Percentiles rank a stretch among this genome's conserved stretches.
phyloP scores from a whole-genome alignment of 2,329 filamentous ascomycete genomes.

The Alternaria atra region DNA sequence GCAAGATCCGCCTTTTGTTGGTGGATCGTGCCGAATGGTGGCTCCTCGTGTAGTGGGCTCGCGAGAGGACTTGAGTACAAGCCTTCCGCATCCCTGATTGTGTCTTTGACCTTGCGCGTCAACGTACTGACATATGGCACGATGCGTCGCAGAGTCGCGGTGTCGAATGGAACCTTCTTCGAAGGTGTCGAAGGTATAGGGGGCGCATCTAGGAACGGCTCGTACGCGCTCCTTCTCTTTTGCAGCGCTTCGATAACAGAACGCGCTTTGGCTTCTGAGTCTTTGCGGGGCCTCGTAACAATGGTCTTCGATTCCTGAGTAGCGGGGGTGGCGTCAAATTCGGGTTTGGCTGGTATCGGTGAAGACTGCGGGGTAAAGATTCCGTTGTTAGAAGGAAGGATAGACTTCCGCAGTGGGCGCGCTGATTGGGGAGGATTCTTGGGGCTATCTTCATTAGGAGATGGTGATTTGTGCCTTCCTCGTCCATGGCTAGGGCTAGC shows the following conservation, averaged over 20 bases:
- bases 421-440: conserved; percentile 30
- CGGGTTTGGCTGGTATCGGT: conserved; percentile 37
- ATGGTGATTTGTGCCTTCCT: conserved; percentile 40
- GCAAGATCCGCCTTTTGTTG: conserved; percentile 45
- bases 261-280: conserved; percentile 67
- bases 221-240: conserved; percentile 53
- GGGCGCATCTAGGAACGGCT: conserved; percentile 35
- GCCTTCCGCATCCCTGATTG: conserved; percentile 58
- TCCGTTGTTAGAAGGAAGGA: conserved; percentile 47
- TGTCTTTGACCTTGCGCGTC: conserved; percentile 59
- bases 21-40: conserved; percentile 48
- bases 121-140: conserved; percentile 63
- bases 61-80: conserved; percentile 56
- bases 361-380: conserved; percentile 49
- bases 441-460: conserved; percentile 39
- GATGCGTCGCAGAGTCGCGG: conserved; percentile 69
- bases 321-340: conserved; percentile 33
- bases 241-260: conserved; percentile 70
- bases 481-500: conserved; percentile 45
- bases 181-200: conserved; percentile 38
- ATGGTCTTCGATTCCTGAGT: conserved; percentile 39
- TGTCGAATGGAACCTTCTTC: conserved; percentile 72
- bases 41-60: conserved; percentile 48
- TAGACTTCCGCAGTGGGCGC: conserved; percentile 45
- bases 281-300: conserved; percentile 60